Percentiles rank a stretch among this genome's conserved stretches.
phyloP scores from a whole-genome alignment of 2,329 filamentous ascomycete genomes.

The Talaromyces marneffei region DNA sequence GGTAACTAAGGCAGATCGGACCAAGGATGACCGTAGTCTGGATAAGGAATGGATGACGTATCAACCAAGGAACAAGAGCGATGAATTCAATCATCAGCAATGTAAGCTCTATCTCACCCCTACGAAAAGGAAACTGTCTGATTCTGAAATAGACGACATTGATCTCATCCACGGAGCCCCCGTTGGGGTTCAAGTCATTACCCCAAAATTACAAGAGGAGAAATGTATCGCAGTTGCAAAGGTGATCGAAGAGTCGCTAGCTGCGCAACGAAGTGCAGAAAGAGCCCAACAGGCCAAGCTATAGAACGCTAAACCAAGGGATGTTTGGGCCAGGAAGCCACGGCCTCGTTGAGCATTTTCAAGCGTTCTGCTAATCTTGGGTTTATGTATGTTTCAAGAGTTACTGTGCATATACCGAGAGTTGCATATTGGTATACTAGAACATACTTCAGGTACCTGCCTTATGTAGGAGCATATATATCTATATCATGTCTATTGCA shows the following conservation, averaged over 20 bases:
- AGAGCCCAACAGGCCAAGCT: background rate
- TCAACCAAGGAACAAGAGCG: conserved; percentile 28
- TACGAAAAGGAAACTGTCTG: background rate
- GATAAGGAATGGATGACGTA: conserved; percentile 26
- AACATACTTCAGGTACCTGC: background rate
- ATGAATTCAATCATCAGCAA: conserved; percentile 30
- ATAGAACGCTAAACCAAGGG: background rate
- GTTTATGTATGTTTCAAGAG: background rate
- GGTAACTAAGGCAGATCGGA: conserved; percentile 26
- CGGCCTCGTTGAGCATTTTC: background rate
- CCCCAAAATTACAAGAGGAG: conserved; percentile 30
- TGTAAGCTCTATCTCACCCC: conserved; percentile 18
- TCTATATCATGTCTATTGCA: background rate
- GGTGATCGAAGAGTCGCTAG: conserved; percentile 25
- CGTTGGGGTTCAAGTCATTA: conserved; percentile 30
- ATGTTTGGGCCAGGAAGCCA: background rate
- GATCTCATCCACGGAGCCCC: conserved; percentile 30
- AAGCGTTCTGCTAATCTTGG: background rate
- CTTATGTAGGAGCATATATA: background rate
- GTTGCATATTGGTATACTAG: background rate
- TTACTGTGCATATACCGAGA: background rate
- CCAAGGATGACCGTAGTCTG: conserved; percentile 19
- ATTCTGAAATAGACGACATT: conserved; percentile 25
- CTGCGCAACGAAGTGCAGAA: background rate
- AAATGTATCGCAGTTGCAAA: conserved; percentile 30